A percentile compares a stretch with the other conserved stretches of the same genome.
Conservation (phyloP, 2,329 filamentous ascomycete species). For the Fusarium sp. region DNA sequence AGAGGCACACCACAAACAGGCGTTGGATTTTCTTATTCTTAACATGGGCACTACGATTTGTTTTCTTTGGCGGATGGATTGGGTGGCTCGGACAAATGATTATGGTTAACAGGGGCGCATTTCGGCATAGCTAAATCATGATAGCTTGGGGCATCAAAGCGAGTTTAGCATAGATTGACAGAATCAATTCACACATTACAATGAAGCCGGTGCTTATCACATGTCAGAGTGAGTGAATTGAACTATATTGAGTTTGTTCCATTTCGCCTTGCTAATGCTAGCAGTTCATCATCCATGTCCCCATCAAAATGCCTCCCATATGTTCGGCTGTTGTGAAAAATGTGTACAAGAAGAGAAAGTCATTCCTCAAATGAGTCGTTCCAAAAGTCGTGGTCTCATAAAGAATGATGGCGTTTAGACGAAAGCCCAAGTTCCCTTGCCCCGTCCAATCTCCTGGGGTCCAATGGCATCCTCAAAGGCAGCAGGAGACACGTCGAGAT, state of each 20-base stretch:
- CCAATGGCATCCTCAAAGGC: constrained; percentile 62
- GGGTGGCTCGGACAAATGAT: constrained; percentile 19
- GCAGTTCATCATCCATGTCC: constrained; percentile 26
- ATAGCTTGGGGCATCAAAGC: constrained; percentile 13
- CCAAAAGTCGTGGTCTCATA: constrained; percentile 7
- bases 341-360: constrained; percentile 27
- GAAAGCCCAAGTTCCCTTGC: constrained; percentile 24
- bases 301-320: constrained; percentile 17
- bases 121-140: constrained; percentile 19
- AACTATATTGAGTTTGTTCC: constrained; percentile 8
- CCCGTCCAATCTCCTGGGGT: constrained; percentile 34
- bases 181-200: constrained; percentile 28
- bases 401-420: constrained; percentile 10
- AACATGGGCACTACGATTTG: constrained; percentile 14
- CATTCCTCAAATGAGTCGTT: neutral
- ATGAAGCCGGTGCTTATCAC: constrained; percentile 2
- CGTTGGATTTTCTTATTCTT: constrained; percentile 41
- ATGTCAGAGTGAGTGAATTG: neutral
- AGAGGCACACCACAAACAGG: constrained; percentile 25
- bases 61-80: constrained; percentile 18
- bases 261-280: constrained; percentile 10
- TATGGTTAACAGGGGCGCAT: constrained; percentile 10
- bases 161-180: constrained; percentile 43
- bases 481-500: constrained; percentile 62
- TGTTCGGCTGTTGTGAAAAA: constrained; percentile 20